phyloP scores from a whole-genome alignment of 441 rosid species.

The Hura crepitans region DNA sequence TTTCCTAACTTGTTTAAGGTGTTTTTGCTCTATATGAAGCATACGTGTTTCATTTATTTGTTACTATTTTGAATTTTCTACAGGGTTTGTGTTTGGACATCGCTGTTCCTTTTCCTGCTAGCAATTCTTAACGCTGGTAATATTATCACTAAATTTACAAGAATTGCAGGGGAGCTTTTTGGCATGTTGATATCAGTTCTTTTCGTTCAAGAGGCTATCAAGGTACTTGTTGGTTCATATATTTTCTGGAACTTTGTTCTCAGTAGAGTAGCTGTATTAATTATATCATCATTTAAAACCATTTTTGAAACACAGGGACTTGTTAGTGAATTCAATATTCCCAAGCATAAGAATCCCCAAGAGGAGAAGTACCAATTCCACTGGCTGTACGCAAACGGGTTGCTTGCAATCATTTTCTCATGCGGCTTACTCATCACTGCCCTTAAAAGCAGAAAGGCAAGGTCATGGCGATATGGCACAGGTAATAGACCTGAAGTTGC shows the following conservation, averaged over 20 bases:
- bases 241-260: neutral
- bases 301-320: conserved; percentile 52
- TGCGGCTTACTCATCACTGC: conserved; percentile 62
- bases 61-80: conserved; percentile 4
- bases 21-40: no score
- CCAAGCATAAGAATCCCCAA: conserved; percentile 45
- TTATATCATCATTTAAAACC: neutral
- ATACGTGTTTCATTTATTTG: neutral
- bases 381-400: conserved; percentile 73
- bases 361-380: conserved; percentile 54
- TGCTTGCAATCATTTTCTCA: conserved; percentile 70
- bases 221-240: conserved; percentile 38
- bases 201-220: conserved; percentile 81
- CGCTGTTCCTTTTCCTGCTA: conserved; percentile 57
- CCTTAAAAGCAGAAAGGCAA: conserved; percentile 62
- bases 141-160: conserved; percentile 62
- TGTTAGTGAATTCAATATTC: conserved; percentile 56
- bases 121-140: conserved; percentile 64
- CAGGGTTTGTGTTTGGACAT: conserved; percentile 93
- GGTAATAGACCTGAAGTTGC: conserved; percentile 30
- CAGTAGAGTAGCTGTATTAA: neutral
- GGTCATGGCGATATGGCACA: conserved; percentile 74
- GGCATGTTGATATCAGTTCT: conserved; percentile 83
- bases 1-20: no score
- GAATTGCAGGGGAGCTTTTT: conserved; percentile 86